Evolutionary conservation across 1,284 basidiomycete species (phyloP), one percentile per base, ranked within the genome.

Genomic region (Ceratobasidium sp.): DNA sequence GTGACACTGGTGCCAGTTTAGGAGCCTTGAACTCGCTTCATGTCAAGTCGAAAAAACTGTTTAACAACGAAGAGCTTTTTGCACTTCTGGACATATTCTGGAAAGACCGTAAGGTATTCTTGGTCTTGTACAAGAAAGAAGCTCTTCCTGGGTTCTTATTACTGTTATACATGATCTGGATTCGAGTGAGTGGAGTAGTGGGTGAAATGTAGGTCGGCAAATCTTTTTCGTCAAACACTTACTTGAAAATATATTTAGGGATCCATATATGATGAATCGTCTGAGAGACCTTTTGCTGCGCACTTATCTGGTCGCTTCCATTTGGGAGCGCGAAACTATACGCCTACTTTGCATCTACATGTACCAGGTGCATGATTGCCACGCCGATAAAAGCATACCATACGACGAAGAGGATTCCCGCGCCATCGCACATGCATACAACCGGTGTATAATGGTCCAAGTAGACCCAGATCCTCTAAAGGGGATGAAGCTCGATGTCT

Each of bases 341-440:
- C n/a, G 57, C 36, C 10, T 59, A 8, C 57, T 59, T 28, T 59
- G 57, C 36, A 43, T 59, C 57, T 28, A 43, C 10, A 59, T 59
- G 57, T 59, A 59, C 36, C 34, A 59, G 9, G 9, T 43, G 32
- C 36, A 39, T 34, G 26, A 59, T 21, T 2, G n/a, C 9, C 57
- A 59, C 36, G 8, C 30, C 5, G 57, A 59, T 12, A 28, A 41
- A 16, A 59, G 57, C 39, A 3, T 41, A n/a, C 57, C 57, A 4
- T 59, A 18, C 18, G 57, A 59, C 57, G 10, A 36, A 26, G 39
- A 59, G 3, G 57, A 59, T 18, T 59, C 57, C 32, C 57, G 21
- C 3, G 36, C 34, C 21, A 43, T 59, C 21, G 39, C 26, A 5
- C 34, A 43, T 41, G 57, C 57, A 41, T 59, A 59, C 26, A 59